Percentiles rank a stretch among this genome's conserved stretches.
Conservation (phyloP, 768 basidiomycete species). For the Russula sp. region DNA sequence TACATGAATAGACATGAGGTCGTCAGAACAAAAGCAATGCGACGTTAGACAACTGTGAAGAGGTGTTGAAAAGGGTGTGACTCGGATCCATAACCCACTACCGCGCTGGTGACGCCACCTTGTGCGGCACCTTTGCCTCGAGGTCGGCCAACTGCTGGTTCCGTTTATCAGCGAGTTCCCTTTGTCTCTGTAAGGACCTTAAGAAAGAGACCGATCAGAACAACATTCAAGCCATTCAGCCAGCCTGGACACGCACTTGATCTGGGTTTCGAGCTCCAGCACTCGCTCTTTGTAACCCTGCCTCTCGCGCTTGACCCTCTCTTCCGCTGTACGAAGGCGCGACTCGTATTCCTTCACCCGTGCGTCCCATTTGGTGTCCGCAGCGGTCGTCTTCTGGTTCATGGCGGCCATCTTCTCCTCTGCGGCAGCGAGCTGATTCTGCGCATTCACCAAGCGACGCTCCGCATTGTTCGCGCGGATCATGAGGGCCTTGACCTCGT, state of each 20-base stretch:
- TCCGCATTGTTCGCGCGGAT: conserved; percentile 80
- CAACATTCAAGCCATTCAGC: not conserved
- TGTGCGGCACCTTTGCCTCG: conserved; percentile 21
- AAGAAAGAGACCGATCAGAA: not conserved
- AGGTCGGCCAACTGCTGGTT: conserved; percentile 53
- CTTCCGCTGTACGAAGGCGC: conserved; percentile 73
- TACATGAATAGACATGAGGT: conserved; percentile 12
- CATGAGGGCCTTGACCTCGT: conserved; percentile 62
- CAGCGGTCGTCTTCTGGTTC: conserved; percentile 61
- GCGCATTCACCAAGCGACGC: conserved; percentile 74
- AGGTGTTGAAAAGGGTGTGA: not conserved
- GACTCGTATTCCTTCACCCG: conserved; percentile 91
- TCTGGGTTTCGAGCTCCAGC: conserved; percentile 57
- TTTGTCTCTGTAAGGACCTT: conserved; percentile 70
- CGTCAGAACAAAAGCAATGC: conserved; percentile 7
- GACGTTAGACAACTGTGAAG: conserved; percentile 1
- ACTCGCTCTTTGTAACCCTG: conserved; percentile 90
- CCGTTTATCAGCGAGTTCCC: conserved; percentile 73
- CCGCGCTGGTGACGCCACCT: conserved; percentile 9
- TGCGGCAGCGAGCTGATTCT: conserved; percentile 73
- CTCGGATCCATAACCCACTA: not conserved
- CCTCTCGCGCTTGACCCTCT: conserved; percentile 86
- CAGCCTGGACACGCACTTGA: conserved; percentile 44
- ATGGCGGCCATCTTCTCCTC: conserved; percentile 78
- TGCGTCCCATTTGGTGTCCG: conserved; percentile 89